Conservation (phyloP, 257 asterid genomes). For the Ligustrum vulgare region DNA sequence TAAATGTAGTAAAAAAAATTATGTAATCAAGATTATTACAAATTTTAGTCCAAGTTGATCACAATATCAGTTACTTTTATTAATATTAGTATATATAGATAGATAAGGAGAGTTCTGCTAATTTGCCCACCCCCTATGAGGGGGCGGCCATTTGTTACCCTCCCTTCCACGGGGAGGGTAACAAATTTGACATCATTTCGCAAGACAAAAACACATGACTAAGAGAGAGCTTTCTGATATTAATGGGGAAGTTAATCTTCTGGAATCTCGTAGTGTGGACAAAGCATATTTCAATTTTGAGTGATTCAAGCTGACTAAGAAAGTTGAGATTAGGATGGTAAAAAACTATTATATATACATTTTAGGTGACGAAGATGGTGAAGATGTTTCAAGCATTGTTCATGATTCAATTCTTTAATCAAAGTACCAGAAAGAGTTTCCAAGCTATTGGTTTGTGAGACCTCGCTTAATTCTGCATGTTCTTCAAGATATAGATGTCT, state of each 20-base stretch:
- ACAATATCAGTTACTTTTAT: too few relatives aligned
- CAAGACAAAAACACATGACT: neutral
- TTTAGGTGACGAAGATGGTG: slow-evolving; percentile 1
- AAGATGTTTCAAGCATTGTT: neutral
- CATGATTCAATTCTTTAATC: neutral
- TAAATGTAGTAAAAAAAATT: too few relatives aligned
- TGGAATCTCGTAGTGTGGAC: too few relatives aligned
- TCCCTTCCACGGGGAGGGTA: too few relatives aligned
- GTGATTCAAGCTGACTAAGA: neutral
- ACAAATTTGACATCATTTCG: neutral
- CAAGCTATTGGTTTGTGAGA: neutral
- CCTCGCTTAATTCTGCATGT: too few relatives aligned
- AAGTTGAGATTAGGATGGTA: neutral
- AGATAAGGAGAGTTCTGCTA: too few relatives aligned
- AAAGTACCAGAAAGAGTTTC: neutral
- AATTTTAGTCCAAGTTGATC: too few relatives aligned
- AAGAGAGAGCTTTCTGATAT: neutral
- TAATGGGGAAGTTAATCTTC: neutral
- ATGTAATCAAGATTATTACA: too few relatives aligned
- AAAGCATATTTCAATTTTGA: neutral
- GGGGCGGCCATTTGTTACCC: too few relatives aligned
- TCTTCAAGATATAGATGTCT: neutral
- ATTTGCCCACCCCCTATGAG: too few relatives aligned
- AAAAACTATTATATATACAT: neutral
- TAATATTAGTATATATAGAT: too few relatives aligned